These are phyloP conservation scores for Hepatocystis sp. DNA, from an alignment of 169 alveolate species.

Conservation along the genomic window DNA sequence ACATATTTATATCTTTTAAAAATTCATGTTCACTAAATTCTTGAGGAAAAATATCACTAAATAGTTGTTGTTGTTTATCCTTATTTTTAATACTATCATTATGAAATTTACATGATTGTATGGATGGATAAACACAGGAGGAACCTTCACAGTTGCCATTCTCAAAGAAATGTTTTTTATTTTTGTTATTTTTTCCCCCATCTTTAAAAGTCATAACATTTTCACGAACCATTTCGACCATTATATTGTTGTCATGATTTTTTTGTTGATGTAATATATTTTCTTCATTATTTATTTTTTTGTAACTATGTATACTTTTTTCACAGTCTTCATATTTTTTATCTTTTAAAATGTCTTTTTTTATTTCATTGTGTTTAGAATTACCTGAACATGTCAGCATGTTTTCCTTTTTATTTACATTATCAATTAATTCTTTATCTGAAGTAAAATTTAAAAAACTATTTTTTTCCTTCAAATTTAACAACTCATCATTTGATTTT, in stretches of 20 bases:
- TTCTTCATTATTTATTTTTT: no score
- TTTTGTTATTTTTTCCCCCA: no score
- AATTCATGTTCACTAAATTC: conserved; percentile 30
- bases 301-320: no score
- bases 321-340: no score
- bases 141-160: no score
- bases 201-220: no score
- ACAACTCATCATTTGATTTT: not conserved
- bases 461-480: conserved; percentile 1
- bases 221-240: no score
- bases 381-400: not conserved
- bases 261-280: no score
- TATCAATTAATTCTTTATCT: not conserved
- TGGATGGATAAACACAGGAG: no score
- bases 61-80: not conserved
- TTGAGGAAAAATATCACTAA: not conserved
- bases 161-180: no score
- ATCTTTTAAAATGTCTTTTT: not conserved
- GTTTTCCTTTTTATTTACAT: not conserved
- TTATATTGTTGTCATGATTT: no score
- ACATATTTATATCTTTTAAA: conserved; percentile 14
- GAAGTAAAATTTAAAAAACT: conserved; percentile 6
- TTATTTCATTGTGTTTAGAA: not conserved
- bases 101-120: not conserved
- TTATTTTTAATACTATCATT: not conserved